Conservation (phyloP, 768 basidiomycete species). For the Ramaria sp. region DNA sequence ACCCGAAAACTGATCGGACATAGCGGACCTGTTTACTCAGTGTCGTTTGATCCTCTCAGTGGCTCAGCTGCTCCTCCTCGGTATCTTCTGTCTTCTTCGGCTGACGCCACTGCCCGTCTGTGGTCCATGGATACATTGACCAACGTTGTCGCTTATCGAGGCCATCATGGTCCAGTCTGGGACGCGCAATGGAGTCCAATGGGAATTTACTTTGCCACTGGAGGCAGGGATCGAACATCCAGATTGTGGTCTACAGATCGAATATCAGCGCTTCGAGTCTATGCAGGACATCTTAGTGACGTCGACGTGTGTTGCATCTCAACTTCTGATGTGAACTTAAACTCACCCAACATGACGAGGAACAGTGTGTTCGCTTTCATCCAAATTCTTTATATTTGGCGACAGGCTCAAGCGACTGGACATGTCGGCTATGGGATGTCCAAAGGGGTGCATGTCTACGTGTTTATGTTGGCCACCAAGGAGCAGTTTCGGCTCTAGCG, state of each 20-base stretch:
- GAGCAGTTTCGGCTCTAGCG: slow-evolving; percentile 72
- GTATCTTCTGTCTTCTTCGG: slow-evolving; percentile 84
- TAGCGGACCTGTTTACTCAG: slow-evolving; percentile 90
- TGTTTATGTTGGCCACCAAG: slow-evolving; percentile 93
- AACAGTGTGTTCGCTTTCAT: slow-evolving; percentile 88
- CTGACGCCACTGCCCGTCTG: slow-evolving; percentile 80
- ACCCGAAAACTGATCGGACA: slow-evolving; percentile 96
- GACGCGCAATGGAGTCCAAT: slow-evolving; percentile 98
- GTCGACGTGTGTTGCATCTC: slow-evolving; percentile 67
- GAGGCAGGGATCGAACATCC: slow-evolving; percentile 87
- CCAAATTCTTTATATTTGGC: slow-evolving; percentile 96
- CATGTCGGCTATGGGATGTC: slow-evolving; percentile 96
- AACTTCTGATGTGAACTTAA: background rate
- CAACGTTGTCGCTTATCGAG: slow-evolving; percentile 87
- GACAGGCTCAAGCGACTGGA: slow-evolving; percentile 94
- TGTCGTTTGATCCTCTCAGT: slow-evolving; percentile 84
- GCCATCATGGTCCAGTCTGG: slow-evolving; percentile 97
- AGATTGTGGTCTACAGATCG: slow-evolving; percentile 95
- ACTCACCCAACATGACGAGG: background rate
- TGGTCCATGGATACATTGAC: slow-evolving; percentile 96
- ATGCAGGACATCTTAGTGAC: slow-evolving; percentile 92
- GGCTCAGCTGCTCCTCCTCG: slow-evolving; percentile 81
- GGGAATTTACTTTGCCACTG: slow-evolving; percentile 97
- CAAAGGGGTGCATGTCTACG: slow-evolving; percentile 89
- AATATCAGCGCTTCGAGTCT: slow-evolving; percentile 75